A percentile compares a stretch with the other conserved stretches of the same genome.
Evolutionary conservation across 345 rosid genomes (phyloP).

Genomic region (Salix exigua): DNA sequence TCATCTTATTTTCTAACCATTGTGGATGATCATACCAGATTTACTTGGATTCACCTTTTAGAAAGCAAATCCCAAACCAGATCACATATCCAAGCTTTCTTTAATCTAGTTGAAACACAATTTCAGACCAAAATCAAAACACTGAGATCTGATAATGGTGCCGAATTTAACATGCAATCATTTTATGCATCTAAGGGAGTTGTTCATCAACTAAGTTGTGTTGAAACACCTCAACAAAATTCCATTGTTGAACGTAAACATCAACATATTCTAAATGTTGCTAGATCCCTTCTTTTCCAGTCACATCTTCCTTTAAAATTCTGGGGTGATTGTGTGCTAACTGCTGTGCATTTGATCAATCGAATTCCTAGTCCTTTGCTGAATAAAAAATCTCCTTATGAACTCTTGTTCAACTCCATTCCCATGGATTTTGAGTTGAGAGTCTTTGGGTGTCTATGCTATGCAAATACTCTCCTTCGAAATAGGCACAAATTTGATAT

Average conservation of each 20-base stretch:
- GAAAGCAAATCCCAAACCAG: neutral
- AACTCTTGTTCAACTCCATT: neutral
- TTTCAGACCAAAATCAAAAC: neutral
- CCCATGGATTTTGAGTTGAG: neutral
- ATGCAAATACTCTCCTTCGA: neutral
- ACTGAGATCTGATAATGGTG: neutral
- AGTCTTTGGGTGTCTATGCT: neutral
- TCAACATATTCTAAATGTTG: too few relatives aligned
- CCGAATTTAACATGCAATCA: accelerated
- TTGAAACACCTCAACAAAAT: too few relatives aligned
- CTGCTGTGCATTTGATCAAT: neutral
- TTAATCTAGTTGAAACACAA: neutral
- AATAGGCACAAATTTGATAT: neutral
- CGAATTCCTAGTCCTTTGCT: neutral
- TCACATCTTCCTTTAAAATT: neutral
- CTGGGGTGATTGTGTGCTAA: neutral
- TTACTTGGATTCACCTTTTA: neutral
- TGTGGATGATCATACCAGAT: neutral
- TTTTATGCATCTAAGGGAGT: neutral
- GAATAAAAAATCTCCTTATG: neutral
- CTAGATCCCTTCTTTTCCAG: too few relatives aligned
- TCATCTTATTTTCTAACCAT: neutral
- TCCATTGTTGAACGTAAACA: too few relatives aligned
- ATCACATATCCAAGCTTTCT: neutral
- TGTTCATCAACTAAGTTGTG: neutral